These are phyloP conservation scores for Lasiosphaeriaceae sp. DNA, from an alignment of 495 filamentous ascomycete species.

Conservation along the genomic window DNA sequence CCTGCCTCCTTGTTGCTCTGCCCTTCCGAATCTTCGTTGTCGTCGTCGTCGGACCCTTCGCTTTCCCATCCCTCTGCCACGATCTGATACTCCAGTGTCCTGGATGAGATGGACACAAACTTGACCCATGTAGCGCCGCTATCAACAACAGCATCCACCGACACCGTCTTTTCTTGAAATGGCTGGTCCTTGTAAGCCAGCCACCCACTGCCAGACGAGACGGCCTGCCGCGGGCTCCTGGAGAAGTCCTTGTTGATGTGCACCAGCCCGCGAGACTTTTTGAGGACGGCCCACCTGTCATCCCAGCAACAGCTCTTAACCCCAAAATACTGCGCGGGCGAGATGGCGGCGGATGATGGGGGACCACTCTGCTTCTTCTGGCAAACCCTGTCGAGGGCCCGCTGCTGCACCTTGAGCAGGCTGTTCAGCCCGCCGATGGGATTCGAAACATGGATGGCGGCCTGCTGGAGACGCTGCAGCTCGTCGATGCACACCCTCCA, in stretches of 20 bases:
- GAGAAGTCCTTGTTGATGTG: conserved; percentile 31
- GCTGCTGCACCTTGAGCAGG: conserved; percentile 28
- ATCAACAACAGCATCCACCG: conserved; percentile 29
- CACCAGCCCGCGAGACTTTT: conserved; percentile 28
- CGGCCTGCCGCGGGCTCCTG: conserved; percentile 20
- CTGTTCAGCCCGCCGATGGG: conserved; percentile 20
- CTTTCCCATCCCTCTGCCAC: conserved; percentile 29
- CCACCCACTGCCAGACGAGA: conserved; percentile 18
- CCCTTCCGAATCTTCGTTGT: conserved; percentile 12
- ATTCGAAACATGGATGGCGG: conserved; percentile 7
- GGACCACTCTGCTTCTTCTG: conserved; percentile 22
- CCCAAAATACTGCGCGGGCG: conserved; percentile 24
- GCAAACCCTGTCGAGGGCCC: conserved; percentile 22
- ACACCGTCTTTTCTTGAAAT: conserved; percentile 23
- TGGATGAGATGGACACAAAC: conserved; percentile 25
- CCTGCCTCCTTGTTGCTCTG: not conserved
- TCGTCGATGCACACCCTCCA: conserved; percentile 26
- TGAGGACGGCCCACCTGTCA: conserved; percentile 27
- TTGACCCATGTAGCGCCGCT: conserved; percentile 32
- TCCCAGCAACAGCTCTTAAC: conserved; percentile 29
- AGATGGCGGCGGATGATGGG: conserved; percentile 4
- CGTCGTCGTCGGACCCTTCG: conserved; percentile 2
- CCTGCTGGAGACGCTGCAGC: conserved; percentile 20
- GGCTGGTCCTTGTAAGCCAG: conserved; percentile 23
- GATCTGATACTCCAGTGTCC: conserved; percentile 27